Evolutionary conservation across 2,329 filamentous ascomycete genomes (phyloP).

Genomic region (Bertia moriformis): DNA sequence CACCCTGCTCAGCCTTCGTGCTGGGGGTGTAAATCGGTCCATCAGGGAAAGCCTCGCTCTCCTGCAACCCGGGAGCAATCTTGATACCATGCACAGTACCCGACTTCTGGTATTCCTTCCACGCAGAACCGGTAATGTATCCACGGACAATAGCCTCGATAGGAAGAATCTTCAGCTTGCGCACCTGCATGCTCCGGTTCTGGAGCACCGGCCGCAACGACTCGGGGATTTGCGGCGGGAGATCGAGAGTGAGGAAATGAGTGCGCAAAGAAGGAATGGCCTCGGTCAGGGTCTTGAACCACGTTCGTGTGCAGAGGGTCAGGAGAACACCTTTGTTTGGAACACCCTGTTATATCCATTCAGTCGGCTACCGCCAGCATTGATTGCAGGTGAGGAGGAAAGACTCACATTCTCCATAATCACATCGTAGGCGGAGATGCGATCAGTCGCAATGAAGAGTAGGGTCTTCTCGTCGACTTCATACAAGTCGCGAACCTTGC

Average conservation of each 20-base stretch:
- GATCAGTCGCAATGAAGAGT: constrained; percentile 74
- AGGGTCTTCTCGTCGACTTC: constrained; percentile 55
- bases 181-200: constrained; percentile 51
- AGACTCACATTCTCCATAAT: constrained; percentile 38
- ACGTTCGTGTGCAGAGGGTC: constrained; percentile 52
- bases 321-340: constrained; percentile 54
- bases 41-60: constrained; percentile 44
- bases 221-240: constrained; percentile 32
- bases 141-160: constrained; percentile 61
- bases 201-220: constrained; percentile 25
- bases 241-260: constrained; percentile 43
- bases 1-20: constrained; percentile 54
- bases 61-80: constrained; percentile 38
- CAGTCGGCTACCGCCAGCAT: constrained; percentile 1
- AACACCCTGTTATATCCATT: constrained; percentile 35
- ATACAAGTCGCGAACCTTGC: constrained; percentile 74
- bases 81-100: constrained; percentile 53
- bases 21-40: constrained; percentile 53
- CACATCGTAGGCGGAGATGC: constrained; percentile 91
- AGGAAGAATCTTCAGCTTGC: constrained; percentile 46
- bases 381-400: background rate
- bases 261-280: constrained; percentile 42
- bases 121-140: constrained; percentile 61
- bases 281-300: constrained; percentile 47
- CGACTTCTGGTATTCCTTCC: constrained; percentile 49